phyloP scores from a whole-genome alignment of 768 basidiomycete species.

The Hygrocybe coccinea region DNA sequence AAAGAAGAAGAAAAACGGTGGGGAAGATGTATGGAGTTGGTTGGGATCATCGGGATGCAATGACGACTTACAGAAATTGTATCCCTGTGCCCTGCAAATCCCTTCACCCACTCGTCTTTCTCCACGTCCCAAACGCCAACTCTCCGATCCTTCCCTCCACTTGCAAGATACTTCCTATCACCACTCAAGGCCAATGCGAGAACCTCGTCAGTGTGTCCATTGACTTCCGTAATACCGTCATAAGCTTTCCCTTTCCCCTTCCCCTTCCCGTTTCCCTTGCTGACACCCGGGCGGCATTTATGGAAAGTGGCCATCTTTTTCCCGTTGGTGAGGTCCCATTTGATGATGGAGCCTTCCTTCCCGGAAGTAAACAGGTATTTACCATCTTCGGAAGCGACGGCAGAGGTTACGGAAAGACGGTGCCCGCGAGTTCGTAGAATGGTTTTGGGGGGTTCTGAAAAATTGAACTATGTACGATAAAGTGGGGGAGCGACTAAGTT shows the following conservation, averaged over 20 bases:
- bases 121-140: slow-evolving; percentile 85
- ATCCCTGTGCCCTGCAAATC: slow-evolving; percentile 62
- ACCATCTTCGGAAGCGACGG: slow-evolving; percentile 69
- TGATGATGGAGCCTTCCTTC: slow-evolving; percentile 86
- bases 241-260: slow-evolving; percentile 52
- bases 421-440: slow-evolving; percentile 67
- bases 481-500: too few species aligned
- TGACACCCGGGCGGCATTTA: slow-evolving; percentile 49
- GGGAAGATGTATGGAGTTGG: background rate
- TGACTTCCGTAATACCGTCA: slow-evolving; percentile 36
- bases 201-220: slow-evolving; percentile 86
- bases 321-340: slow-evolving; percentile 73
- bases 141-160: slow-evolving; percentile 78
- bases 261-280: slow-evolving; percentile 45
- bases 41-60: background rate
- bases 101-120: slow-evolving; percentile 70
- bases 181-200: slow-evolving; percentile 76
- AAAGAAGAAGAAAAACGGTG: background rate
- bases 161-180: slow-evolving; percentile 81
- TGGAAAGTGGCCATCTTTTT: slow-evolving; percentile 53
- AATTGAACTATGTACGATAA: slow-evolving; percentile 46
- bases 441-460: slow-evolving; percentile 42
- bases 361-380: slow-evolving; percentile 79
- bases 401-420: slow-evolving; percentile 74
- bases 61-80: slow-evolving; percentile 31